These are phyloP conservation scores for Stenocarpella maydis DNA, from an alignment of 2,329 filamentous ascomycete species.

Conservation along the genomic window DNA sequence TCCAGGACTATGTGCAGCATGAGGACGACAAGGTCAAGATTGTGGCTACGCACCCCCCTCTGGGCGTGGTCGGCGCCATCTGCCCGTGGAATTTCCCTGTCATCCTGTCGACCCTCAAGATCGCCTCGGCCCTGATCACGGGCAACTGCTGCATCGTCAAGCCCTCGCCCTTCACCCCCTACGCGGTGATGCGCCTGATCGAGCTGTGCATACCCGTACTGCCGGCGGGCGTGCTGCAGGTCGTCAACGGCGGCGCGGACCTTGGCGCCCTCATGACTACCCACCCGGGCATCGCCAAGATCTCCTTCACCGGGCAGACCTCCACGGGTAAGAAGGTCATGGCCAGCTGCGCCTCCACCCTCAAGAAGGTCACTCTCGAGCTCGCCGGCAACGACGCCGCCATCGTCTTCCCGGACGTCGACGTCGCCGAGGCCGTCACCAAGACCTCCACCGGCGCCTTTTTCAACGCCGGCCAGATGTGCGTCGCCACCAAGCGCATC, in stretches of 20 bases:
- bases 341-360: conserved; percentile 56
- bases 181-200: conserved; percentile 57
- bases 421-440: conserved; percentile 54
- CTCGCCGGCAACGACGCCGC: conserved; percentile 64
- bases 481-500: conserved; percentile 64
- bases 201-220: conserved; percentile 55
- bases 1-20: conserved; percentile 56
- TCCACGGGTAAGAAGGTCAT: conserved; percentile 55
- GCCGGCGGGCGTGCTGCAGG: conserved; percentile 65
- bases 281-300: conserved; percentile 64
- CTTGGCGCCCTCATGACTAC: conserved; percentile 61
- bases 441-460: conserved; percentile 57
- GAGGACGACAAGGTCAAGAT: conserved; percentile 54
- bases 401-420: conserved; percentile 61
- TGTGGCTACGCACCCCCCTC: conserved; percentile 53
- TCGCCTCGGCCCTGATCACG: conserved; percentile 57
- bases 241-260: conserved; percentile 61
- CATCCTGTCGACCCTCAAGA: conserved; percentile 58
- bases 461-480: conserved; percentile 63
- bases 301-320: conserved; percentile 66
- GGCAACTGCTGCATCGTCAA: conserved; percentile 60
- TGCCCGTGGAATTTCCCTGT: conserved; percentile 68
- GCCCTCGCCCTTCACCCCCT: conserved; percentile 61
- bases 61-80: conserved; percentile 62
- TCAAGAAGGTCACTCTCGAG: conserved; percentile 64